Evolutionary conservation across 2,329 filamentous ascomycete genomes (phyloP).

Genomic region (Chrysoporthe austroafricana): DNA sequence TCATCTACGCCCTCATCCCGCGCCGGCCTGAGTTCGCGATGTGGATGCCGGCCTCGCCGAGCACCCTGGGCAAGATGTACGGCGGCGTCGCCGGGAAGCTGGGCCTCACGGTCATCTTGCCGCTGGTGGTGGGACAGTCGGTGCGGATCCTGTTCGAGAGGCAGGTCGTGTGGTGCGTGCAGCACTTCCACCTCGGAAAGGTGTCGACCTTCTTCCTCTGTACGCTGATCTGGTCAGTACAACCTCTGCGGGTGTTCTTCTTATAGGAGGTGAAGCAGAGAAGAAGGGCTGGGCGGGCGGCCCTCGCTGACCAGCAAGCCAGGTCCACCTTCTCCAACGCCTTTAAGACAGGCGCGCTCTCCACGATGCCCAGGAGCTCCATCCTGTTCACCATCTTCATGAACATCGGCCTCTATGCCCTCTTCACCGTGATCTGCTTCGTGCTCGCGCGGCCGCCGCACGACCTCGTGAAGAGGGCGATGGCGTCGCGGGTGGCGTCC

Average conservation of each 20-base stretch:
- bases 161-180: constrained; percentile 56
- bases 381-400: constrained; percentile 71
- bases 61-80: constrained; percentile 65
- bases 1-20: constrained; percentile 65
- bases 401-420: constrained; percentile 63
- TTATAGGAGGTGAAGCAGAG: background rate
- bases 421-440: constrained; percentile 68
- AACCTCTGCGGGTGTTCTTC: constrained; percentile 38
- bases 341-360: constrained; percentile 67
- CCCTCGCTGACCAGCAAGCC: background rate
- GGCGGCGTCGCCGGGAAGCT: constrained; percentile 69
- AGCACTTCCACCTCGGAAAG: constrained; percentile 57
- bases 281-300: background rate
- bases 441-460: constrained; percentile 50
- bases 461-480: constrained; percentile 34
- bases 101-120: constrained; percentile 68
- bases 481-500: constrained; percentile 43
- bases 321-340: constrained; percentile 71
- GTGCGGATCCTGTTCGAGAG: constrained; percentile 56
- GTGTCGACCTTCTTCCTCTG: constrained; percentile 52
- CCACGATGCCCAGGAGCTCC: constrained; percentile 60
- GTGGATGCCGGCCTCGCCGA: constrained; percentile 57
- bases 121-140: constrained; percentile 64
- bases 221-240: constrained; percentile 52
- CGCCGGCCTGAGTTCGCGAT: constrained; percentile 53